Evolutionary conservation across 2,329 filamentous ascomycete genomes (phyloP).

Genomic region (Exophiala sp.): DNA sequence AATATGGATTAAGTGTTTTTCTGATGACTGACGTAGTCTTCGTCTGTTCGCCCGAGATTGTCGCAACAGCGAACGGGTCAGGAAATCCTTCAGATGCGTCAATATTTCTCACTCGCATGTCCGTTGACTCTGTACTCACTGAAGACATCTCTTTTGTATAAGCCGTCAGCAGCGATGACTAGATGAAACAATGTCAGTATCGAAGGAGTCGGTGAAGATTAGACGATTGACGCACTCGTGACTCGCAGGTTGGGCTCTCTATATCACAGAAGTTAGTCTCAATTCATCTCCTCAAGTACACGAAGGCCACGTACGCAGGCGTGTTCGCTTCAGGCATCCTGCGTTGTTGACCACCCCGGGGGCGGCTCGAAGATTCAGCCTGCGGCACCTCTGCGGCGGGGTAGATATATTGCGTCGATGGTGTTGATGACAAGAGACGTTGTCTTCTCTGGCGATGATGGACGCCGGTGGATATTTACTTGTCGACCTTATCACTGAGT

Average conservation of each 20-base stretch:
- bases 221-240: constrained; percentile 64
- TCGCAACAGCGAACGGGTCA: constrained; percentile 95
- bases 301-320: constrained; percentile 52
- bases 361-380: constrained; percentile 7
- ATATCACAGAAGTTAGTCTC: constrained; percentile 20
- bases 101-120: constrained; percentile 1
- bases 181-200: constrained; percentile 27
- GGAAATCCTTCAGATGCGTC: constrained; percentile 68
- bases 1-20: constrained; percentile 97
- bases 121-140: constrained; percentile 58
- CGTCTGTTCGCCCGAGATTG: constrained; percentile 95
- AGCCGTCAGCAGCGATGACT: constrained; percentile 98
- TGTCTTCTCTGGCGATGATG: background rate
- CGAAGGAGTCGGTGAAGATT: constrained; percentile 19
- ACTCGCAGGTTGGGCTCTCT: constrained; percentile 86
- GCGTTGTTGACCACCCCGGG: constrained; percentile 15
- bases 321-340: constrained; percentile 57
- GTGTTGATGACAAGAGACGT: background rate
- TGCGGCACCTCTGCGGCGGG: constrained; percentile 19
- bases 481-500: constrained; percentile 3
- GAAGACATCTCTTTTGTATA: constrained; percentile 99
- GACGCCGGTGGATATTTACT: background rate
- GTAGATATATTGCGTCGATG: constrained; percentile 9
- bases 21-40: constrained; percentile 97
- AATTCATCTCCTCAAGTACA: constrained; percentile 21